These are phyloP conservation scores for Flaveria floridana DNA, from an alignment of 140 eudicot genomes.

Conservation along the genomic window DNA sequence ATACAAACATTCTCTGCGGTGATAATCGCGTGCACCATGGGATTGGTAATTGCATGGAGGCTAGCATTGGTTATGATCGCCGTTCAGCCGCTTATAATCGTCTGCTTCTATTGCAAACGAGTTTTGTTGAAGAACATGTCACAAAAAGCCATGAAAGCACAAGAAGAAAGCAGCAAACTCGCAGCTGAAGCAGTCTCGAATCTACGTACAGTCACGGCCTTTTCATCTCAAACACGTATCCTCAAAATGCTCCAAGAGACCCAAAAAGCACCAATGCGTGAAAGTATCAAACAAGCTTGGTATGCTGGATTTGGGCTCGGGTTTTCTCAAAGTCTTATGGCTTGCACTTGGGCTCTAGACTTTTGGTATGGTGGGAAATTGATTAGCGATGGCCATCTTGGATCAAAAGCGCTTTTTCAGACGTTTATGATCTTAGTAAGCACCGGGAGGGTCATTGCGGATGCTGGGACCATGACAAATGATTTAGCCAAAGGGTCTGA, in stretches of 20 bases:
- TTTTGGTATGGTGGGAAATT: conserved; percentile 73
- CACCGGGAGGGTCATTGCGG: conserved; percentile 64
- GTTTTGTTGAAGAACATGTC: conserved; percentile 59
- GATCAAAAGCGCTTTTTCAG: conserved; percentile 48
- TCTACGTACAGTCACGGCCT: conserved; percentile 63
- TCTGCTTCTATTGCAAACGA: conserved; percentile 47
- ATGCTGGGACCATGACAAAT: conserved; percentile 70
- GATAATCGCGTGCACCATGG: conserved; percentile 59
- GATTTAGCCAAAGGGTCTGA: conserved; percentile 63
- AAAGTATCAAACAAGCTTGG: conserved; percentile 68
- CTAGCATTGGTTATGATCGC: conserved; percentile 66
- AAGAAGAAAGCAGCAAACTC: conserved; percentile 58
- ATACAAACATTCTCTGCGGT: conserved; percentile 59
- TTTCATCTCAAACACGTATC: conserved; percentile 61
- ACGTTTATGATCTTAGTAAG: conserved; percentile 63
- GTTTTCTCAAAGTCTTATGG: conserved; percentile 56
- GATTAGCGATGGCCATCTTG: conserved; percentile 45
- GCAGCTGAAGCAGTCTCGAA: conserved; percentile 70
- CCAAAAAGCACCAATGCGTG: conserved; percentile 56
- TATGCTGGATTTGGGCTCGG: conserved; percentile 67
- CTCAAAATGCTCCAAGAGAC: conserved; percentile 55
- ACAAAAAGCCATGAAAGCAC: conserved; percentile 58
- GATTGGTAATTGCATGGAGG: conserved; percentile 66
- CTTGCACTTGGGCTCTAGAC: conserved; percentile 66
- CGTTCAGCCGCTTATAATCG: conserved; percentile 59